Evolutionary conservation across 2,329 filamentous ascomycete species (phyloP), one percentile per base, ranked within the genome.

Genomic region (Geosmithia flava): DNA sequence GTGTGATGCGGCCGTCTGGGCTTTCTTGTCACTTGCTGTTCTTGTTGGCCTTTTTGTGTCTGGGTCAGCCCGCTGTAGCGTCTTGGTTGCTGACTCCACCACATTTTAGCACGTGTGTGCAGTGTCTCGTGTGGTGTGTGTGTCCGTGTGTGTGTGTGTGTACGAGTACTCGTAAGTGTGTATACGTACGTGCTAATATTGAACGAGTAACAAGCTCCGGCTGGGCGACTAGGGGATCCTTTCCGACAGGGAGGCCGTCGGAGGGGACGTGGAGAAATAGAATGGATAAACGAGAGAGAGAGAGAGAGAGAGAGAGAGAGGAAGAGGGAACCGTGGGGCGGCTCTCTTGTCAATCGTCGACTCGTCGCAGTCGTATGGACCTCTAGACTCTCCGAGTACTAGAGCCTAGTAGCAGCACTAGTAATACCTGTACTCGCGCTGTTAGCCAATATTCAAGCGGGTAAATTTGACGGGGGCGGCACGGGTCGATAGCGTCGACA

Each of bases 381-480:
- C 23, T 27, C 23, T 27, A 8, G 8, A 27, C 23, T 27, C 23
- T 27, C 45, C 47, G 51, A 53, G 51, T 52, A 45, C 44, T 50
- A 52, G 55, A 20, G 45, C 39, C 19, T 44, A 40, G 37, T 33
- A 27, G 39, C 27, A 48, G 47, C 50, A 53, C 3, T 16, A 41
- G 39, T 41, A 41, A 19, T 27, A 27, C 23, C 23, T 27, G 23
- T 27, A 27, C 23, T 27, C 23, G 15, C 5, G 33, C 33, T 16
- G 33, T 37, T 13, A 37, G 10, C 33, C 33, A 37, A 37, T 37
- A 37, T 16, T 27, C 23, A 8, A 27, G 23, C 33, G 10, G 33
- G 11, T 3, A 37, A 37, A 7, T 42, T 42, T 42, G 15, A 42
- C 41, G 8, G 41, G 17, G 39, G 17, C 33, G 33, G 33, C 33